A percentile compares a stretch with the other conserved stretches of the same genome.
phyloP scores from a whole-genome alignment of 768 basidiomycete genomes.

The Fomitopsis serialis region DNA sequence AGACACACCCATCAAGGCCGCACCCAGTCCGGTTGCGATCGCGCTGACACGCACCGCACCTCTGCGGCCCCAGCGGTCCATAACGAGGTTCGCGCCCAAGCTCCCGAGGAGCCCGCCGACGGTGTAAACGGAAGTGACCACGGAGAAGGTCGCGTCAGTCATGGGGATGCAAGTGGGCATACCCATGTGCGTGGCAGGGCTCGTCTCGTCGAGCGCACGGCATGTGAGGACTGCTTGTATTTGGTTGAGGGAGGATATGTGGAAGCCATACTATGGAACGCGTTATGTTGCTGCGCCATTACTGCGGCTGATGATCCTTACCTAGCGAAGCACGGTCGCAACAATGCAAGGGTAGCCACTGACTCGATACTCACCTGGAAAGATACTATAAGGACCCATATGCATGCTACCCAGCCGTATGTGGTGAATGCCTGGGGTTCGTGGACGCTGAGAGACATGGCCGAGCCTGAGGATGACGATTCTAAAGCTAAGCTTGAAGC shows the following conservation, averaged over 20 bases:
- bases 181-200: constrained; percentile 23
- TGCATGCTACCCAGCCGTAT: constrained; percentile 59
- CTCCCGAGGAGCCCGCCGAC: constrained; percentile 84
- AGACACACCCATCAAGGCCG: constrained; percentile 62
- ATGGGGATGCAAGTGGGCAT: constrained; percentile 78
- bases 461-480: too few relatives aligned
- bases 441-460: neutral
- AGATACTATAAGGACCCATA: constrained; percentile 62
- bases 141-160: constrained; percentile 70
- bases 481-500: too few relatives aligned
- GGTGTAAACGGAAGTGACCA: constrained; percentile 83
- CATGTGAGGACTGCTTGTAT: constrained; percentile 78
- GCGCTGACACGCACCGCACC: constrained; percentile 61
- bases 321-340: neutral
- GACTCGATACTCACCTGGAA: constrained; percentile 37
- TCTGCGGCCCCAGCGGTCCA: constrained; percentile 69
- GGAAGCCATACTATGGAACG: constrained; percentile 72
- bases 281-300: too few relatives aligned
- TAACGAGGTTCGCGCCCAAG: constrained; percentile 55
- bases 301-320: neutral
- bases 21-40: constrained; percentile 48
- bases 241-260: constrained; percentile 89
- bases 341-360: neutral
- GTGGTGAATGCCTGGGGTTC: constrained; percentile 39
- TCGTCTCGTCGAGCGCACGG: constrained; percentile 22